Evolutionary conservation across 768 basidiomycete genomes (phyloP).

Genomic region (Hemileccinum impolitum): DNA sequence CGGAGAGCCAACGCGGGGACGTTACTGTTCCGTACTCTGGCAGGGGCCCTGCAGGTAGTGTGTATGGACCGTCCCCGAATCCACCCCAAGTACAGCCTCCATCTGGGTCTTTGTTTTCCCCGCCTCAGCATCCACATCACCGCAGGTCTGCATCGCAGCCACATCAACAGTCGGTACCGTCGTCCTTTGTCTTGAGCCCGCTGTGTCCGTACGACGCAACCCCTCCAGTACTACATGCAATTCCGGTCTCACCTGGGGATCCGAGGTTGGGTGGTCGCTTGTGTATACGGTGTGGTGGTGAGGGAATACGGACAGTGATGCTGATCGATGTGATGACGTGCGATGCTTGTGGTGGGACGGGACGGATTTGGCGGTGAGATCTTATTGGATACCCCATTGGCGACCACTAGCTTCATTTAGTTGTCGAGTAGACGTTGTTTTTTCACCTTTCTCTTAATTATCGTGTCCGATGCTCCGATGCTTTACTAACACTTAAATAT

Average conservation of each 20-base stretch:
- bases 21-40: slow-evolving; percentile 9
- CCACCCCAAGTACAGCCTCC: background rate
- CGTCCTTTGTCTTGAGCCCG: slow-evolving; percentile 28
- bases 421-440: no score
- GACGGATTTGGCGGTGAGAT: slow-evolving; percentile 44
- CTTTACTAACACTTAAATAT: no score
- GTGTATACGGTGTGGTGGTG: slow-evolving; percentile 66
- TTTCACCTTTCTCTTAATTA: no score
- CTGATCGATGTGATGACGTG: slow-evolving; percentile 56
- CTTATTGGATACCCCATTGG: slow-evolving; percentile 6
- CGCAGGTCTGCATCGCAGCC: no score
- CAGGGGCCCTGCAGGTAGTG: background rate
- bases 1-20: slow-evolving; percentile 15
- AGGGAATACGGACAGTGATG: slow-evolving; percentile 49
- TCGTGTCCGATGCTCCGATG: no score
- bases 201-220: slow-evolving; percentile 8
- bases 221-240: slow-evolving; percentile 38
- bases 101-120: no score
- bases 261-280: slow-evolving; percentile 61
- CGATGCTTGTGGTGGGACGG: slow-evolving; percentile 58
- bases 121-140: no score
- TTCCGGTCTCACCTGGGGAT: slow-evolving; percentile 61
- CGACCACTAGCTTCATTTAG: background rate
- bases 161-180: slow-evolving; percentile 12
- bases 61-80: slow-evolving; percentile 14